A percentile compares a stretch with the other conserved stretches of the same genome.
Evolutionary conservation across 495 filamentous ascomycete species (phyloP).

Genomic region (Astrothelium macrocarpum): DNA sequence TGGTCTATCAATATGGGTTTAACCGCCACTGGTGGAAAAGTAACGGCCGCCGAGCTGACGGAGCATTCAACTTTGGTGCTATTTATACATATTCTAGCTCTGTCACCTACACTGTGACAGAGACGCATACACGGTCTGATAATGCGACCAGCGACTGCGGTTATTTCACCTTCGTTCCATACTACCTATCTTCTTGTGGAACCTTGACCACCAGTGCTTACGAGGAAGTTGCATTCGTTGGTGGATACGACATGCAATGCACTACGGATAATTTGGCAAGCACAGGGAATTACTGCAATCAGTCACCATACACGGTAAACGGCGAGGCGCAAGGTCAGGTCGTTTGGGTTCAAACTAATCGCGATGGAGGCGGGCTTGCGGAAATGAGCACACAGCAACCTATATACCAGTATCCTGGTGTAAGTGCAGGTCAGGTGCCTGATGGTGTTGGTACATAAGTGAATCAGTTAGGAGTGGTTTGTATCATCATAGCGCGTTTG

Average conservation of each 20-base stretch:
- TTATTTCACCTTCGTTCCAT: constrained; percentile 1
- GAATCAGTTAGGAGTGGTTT: neutral
- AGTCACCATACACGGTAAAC: neutral
- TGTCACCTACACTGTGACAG: neutral
- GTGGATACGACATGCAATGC: neutral
- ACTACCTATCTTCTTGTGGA: neutral
- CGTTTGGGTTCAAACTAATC: neutral
- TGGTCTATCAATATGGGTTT: neutral
- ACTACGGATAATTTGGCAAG: neutral
- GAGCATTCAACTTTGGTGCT: constrained; percentile 1
- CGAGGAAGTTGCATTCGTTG: neutral
- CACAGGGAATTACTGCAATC: constrained; percentile 2
- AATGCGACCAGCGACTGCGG: neutral
- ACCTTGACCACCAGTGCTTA: neutral
- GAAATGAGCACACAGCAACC: neutral
- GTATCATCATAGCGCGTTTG: neutral
- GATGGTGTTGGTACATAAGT: neutral
- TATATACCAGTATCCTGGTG: constrained; percentile 4
- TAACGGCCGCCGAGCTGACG: constrained; percentile 1
- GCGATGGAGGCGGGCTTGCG: neutral
- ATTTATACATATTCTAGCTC: neutral
- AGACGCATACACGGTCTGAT: neutral
- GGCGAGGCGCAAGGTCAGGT: neutral
- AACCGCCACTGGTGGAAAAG: neutral
- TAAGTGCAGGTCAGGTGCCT: neutral